Evolutionary conservation across 1,139 yeast genomes (phyloP).

Genomic region (Saccharomyces hybrid): DNA sequence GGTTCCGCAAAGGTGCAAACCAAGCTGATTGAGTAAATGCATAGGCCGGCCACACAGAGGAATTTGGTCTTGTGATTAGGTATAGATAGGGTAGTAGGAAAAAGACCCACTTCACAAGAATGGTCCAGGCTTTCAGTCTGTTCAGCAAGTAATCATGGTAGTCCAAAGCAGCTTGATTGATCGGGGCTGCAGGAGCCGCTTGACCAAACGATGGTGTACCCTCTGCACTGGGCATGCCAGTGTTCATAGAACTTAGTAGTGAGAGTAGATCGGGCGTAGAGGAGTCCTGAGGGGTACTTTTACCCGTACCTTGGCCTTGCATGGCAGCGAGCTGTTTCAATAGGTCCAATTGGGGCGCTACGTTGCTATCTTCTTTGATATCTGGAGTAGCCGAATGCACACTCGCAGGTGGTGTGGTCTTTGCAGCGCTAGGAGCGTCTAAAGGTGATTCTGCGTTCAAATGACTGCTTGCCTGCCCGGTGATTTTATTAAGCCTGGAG

Average conservation of each 20-base stretch:
- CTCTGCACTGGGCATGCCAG: constrained; percentile 7
- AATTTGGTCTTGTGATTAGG: constrained; percentile 18
- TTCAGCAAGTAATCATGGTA: constrained; percentile 27
- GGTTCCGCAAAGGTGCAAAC: constrained; percentile 11
- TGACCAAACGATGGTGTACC: background rate
- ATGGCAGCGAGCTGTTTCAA: constrained; percentile 21
- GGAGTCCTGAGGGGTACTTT: constrained; percentile 1
- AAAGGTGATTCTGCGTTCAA: constrained; percentile 33
- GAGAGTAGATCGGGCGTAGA: constrained; percentile 28
- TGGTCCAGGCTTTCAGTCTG: constrained; percentile 26
- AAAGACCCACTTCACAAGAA: constrained; percentile 28
- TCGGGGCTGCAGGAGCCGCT: constrained; percentile 11
- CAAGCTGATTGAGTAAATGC: background rate
- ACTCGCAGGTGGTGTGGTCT: constrained; percentile 1
- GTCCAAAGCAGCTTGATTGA: constrained; percentile 22
- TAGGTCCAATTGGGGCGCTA: constrained; percentile 19
- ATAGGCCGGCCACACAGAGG: constrained; percentile 1
- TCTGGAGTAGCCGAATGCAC: background rate
- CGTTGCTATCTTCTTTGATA: constrained; percentile 1
- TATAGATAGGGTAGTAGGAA: constrained; percentile 26
- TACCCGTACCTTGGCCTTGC: constrained; percentile 9
- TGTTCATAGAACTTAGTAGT: constrained; percentile 22
- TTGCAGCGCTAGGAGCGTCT: constrained; percentile 12
- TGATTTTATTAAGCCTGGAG: constrained; percentile 47
- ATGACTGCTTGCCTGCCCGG: constrained; percentile 35